Conservation (phyloP, 208 protist species). For the Naegleria lovaniensis region DNA sequence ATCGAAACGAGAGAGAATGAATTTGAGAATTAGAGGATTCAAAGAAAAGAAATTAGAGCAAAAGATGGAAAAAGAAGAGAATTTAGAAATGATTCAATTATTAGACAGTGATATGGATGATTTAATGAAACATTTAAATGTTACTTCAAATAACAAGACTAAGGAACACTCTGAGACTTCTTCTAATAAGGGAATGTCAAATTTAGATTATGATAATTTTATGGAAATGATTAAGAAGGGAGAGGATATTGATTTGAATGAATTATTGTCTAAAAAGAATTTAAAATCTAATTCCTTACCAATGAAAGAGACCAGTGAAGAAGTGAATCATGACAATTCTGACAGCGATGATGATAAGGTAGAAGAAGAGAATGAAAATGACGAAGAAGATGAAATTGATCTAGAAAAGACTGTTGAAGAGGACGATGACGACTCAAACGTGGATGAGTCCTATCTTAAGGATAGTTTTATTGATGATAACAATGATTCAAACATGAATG, state of each 20-base stretch:
- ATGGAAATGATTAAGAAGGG: neutral
- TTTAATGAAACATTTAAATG: neutral
- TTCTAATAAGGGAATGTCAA: too few species aligned
- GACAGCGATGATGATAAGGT: neutral
- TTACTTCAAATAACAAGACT: too few species aligned
- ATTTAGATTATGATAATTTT: neutral
- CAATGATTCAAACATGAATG: too few species aligned
- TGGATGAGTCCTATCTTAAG: neutral
- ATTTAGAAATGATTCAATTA: neutral
- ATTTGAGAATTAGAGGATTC: conserved; percentile 1
- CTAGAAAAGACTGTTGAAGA: neutral
- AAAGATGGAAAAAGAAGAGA: conserved; percentile 1
- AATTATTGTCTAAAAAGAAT: neutral
- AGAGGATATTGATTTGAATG: neutral
- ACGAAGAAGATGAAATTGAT: neutral
- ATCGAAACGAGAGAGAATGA: neutral
- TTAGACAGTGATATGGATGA: neutral
- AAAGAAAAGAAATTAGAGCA: neutral
- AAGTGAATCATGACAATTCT: neutral
- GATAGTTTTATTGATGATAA: neutral
- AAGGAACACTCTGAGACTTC: too few species aligned
- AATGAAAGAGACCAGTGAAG: neutral
- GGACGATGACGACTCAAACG: neutral
- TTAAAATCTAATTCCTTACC: too few species aligned
- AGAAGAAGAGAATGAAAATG: neutral